These are phyloP conservation scores for Areca catechu DNA, from an alignment of 176 grass and related monocot genomes.

Conservation along the genomic window DNA sequence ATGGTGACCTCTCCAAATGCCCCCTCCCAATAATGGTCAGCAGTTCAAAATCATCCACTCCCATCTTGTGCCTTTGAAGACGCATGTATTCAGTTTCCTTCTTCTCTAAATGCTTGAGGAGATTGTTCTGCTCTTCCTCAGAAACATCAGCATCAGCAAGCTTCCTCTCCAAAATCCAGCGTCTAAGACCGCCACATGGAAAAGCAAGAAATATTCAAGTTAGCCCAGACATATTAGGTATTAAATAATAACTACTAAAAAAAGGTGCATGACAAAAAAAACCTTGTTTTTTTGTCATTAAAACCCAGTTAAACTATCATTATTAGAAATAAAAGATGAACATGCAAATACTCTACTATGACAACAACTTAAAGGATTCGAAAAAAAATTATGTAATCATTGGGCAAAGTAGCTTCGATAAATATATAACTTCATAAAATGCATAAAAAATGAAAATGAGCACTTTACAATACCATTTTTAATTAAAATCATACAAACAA, in stretches of 20 bases:
- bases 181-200: slow-evolving; percentile 30
- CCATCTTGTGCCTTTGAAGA: slow-evolving; percentile 58
- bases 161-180: slow-evolving; percentile 52
- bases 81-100: slow-evolving; percentile 74
- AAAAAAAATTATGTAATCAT: no score
- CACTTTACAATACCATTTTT: no score
- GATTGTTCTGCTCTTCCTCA: slow-evolving; percentile 52
- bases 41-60: slow-evolving; percentile 78
- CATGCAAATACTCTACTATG: no score
- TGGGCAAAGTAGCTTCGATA: no score
- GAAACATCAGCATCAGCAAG: slow-evolving; percentile 72
- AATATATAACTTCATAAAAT: no score
- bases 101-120: slow-evolving; percentile 58
- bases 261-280: neutral
- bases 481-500: no score
- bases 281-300: no score
- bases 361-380: no score
- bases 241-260: neutral
- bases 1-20: slow-evolving; percentile 62
- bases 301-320: no score
- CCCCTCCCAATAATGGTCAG: slow-evolving; percentile 65
- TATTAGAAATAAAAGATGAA: no score
- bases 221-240: neutral
- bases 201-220: slow-evolving; percentile 11
- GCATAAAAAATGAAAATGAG: no score